Evolutionary conservation across 495 filamentous ascomycete species (phyloP).

Genomic region (Penicillium salamii): DNA sequence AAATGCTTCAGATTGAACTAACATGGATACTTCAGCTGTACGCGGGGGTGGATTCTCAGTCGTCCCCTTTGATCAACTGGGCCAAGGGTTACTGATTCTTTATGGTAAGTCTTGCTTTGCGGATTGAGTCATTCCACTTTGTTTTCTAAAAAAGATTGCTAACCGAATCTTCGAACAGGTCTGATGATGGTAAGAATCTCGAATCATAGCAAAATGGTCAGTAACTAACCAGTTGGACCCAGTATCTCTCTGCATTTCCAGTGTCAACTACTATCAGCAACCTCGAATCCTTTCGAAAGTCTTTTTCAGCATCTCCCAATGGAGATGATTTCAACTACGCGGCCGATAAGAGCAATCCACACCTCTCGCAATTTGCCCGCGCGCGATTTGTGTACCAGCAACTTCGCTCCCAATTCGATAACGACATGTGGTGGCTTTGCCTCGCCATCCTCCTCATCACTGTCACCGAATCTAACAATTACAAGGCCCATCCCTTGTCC

Average conservation of each 20-base stretch:
- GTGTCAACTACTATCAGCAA: conserved; percentile 55
- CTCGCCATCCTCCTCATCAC: conserved; percentile 67
- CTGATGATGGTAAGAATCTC: conserved; percentile 67
- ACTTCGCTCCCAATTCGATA: conserved; percentile 73
- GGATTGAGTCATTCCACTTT: neutral
- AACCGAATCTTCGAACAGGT: conserved; percentile 28
- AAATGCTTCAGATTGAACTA: conserved; percentile 1
- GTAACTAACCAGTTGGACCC: conserved; percentile 9
- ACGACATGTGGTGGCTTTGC: conserved; percentile 84
- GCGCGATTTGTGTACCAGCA: conserved; percentile 55
- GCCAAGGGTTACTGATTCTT: conserved; percentile 68
- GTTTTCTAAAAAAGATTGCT: neutral
- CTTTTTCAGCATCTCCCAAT: conserved; percentile 37
- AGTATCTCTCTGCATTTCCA: conserved; percentile 63
- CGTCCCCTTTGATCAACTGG: conserved; percentile 63
- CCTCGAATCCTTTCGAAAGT: conserved; percentile 66
- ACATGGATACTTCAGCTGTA: conserved; percentile 47
- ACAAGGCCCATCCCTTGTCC: conserved; percentile 58
- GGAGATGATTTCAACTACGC: neutral
- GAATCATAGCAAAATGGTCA: conserved; percentile 1
- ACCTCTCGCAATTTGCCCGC: conserved; percentile 22
- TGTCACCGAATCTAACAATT: conserved; percentile 66
- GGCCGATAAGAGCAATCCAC: neutral
- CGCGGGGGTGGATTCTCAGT: conserved; percentile 81
- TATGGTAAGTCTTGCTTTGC: conserved; percentile 42